Conservation (phyloP, 2,329 filamentous ascomycete genomes). For the Ophiostoma piceae region DNA sequence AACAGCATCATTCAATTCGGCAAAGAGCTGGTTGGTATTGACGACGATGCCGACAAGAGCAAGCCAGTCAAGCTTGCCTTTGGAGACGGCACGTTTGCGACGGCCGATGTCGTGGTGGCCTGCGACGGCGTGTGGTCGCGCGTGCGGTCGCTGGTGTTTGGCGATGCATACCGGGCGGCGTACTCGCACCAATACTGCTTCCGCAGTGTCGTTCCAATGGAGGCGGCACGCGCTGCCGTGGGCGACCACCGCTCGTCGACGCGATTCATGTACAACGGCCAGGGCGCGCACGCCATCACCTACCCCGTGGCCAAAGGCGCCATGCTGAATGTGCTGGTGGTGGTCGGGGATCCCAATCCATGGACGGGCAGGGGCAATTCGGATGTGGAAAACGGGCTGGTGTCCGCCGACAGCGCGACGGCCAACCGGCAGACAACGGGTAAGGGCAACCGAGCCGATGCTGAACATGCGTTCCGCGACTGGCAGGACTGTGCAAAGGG, state of each 20-base stretch:
- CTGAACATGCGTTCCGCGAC: conserved; percentile 36
- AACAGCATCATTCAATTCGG: conserved; percentile 32
- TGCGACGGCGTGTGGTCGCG: conserved; percentile 61
- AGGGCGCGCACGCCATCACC: conserved; percentile 52
- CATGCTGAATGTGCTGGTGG: conserved; percentile 54
- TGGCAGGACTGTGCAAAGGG: conserved; percentile 40
- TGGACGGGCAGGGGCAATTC: conserved; percentile 32
- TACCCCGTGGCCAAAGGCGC: conserved; percentile 55
- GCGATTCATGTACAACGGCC: conserved; percentile 53
- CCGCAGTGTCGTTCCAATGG: conserved; percentile 57
- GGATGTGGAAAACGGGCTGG: background rate
- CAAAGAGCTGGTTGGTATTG: conserved; percentile 34
- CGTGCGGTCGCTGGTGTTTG: conserved; percentile 49
- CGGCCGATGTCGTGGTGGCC: conserved; percentile 46
- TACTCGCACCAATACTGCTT: conserved; percentile 59
- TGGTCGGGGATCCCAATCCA: conserved; percentile 36
- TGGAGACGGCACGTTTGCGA: conserved; percentile 32
- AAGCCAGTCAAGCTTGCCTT: conserved; percentile 30
- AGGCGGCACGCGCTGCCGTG: conserved; percentile 45
- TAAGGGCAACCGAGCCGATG: conserved; percentile 38
- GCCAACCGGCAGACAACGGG: conserved; percentile 34
- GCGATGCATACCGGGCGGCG: conserved; percentile 39
- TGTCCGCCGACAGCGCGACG: conserved; percentile 23
- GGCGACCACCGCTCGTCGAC: conserved; percentile 47
- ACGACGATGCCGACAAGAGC: conserved; percentile 20